These are phyloP conservation scores for Lachancea thermotolerans DNA, from an alignment of 805 yeast species.

Conservation along the genomic window DNA sequence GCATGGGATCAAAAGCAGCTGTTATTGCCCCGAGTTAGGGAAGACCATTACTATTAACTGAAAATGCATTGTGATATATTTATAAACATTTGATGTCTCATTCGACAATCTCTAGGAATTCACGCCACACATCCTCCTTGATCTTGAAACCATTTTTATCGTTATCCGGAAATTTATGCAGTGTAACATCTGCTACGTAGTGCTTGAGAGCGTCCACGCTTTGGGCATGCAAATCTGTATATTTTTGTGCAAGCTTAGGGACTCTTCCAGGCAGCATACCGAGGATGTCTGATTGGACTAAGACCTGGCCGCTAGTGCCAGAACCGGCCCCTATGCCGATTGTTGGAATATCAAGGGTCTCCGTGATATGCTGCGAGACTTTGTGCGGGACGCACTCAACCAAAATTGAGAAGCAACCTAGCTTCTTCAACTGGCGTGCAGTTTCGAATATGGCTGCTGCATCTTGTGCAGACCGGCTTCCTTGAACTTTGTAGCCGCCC, in stretches of 20 bases:
- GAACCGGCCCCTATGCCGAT: conserved; percentile 97
- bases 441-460: conserved; percentile 58
- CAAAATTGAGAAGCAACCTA: conserved; percentile 72
- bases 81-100: conserved; percentile 1
- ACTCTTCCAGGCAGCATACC: conserved; percentile 57
- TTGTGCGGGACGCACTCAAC: conserved; percentile 82
- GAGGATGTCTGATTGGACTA: conserved; percentile 77
- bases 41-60: conserved; percentile 36
- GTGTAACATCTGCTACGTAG: conserved; percentile 57
- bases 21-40: conserved; percentile 70
- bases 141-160: conserved; percentile 61
- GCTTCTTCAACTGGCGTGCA: conserved; percentile 59
- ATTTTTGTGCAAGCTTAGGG: conserved; percentile 74
- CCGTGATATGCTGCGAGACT: conserved; percentile 60
- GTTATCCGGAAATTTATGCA: conserved; percentile 50
- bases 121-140: conserved; percentile 51
- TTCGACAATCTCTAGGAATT: conserved; percentile 32
- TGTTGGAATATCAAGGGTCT: conserved; percentile 59
- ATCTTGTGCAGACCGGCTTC: conserved; percentile 42
- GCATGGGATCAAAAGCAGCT: conserved; percentile 28
- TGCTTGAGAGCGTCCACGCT: conserved; percentile 46
- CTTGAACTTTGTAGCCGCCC: conserved; percentile 90
- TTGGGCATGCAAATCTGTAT: conserved; percentile 42
- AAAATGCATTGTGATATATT: not conserved
- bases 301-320: conserved; percentile 77